Conservation (phyloP, 345 rosid genomes). For the Dipteronia sinensis region DNA sequence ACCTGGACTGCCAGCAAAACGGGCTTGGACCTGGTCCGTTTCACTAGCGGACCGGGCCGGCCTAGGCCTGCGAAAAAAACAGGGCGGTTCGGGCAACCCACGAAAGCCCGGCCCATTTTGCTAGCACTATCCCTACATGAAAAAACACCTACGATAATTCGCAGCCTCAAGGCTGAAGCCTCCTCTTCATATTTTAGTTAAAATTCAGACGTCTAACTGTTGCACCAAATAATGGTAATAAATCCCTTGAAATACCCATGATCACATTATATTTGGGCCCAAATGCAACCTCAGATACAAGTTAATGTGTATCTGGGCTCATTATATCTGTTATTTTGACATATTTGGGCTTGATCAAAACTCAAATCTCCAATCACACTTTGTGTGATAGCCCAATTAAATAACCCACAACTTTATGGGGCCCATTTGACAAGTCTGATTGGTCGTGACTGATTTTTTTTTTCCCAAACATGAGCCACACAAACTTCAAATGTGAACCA, state of each 20-base stretch:
- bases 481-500: conserved; percentile 34
- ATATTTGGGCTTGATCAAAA: not conserved
- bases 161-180: too few species aligned
- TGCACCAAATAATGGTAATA: not conserved
- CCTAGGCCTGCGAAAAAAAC: too few species aligned
- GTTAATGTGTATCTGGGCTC: not conserved
- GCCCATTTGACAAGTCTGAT: not conserved
- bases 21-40: too few species aligned
- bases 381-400: not conserved
- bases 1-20: too few species aligned
- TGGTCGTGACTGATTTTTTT: not conserved
- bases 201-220: too few species aligned
- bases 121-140: too few species aligned
- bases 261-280: not conserved
- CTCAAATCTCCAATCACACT: not conserved
- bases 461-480: not conserved
- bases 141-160: too few species aligned
- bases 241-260: not conserved
- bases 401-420: not conserved
- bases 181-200: too few species aligned
- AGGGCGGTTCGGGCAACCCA: too few species aligned
- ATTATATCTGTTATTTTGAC: not conserved
- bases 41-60: too few species aligned
- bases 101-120: too few species aligned
- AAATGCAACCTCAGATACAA: not conserved